Conservation (phyloP, 2,329 filamentous ascomycete genomes). For the Aspergillus awamori region DNA sequence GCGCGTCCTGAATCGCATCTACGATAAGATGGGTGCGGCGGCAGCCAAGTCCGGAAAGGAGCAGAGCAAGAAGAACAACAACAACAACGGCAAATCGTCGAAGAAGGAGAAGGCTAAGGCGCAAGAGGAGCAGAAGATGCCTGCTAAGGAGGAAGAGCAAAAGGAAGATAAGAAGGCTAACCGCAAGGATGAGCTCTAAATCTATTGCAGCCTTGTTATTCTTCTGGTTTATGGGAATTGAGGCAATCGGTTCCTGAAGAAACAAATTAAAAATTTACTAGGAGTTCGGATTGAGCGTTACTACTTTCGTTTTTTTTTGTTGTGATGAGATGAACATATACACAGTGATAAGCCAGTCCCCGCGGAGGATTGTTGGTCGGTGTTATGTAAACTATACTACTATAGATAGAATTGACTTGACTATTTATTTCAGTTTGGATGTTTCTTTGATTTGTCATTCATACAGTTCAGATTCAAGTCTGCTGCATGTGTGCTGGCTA, state of each 20-base stretch:
- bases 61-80: constrained; percentile 32
- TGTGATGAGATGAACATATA: neutral
- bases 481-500: neutral
- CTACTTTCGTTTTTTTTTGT: neutral
- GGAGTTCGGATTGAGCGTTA: constrained; percentile 21
- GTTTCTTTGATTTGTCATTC: neutral
- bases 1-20: constrained; percentile 44
- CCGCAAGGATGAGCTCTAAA: constrained; percentile 39
- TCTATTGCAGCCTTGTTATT: too few relatives aligned
- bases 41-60: constrained; percentile 25
- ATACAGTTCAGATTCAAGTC: neutral
- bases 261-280: constrained; percentile 3
- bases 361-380: neutral
- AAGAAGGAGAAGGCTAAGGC: constrained; percentile 16
- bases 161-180: constrained; percentile 30
- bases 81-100: constrained; percentile 30
- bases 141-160: constrained; percentile 18
- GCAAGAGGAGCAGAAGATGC: neutral
- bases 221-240: too few relatives aligned
- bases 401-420: neutral
- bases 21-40: constrained; percentile 51
- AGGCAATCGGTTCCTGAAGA: too few relatives aligned
- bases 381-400: neutral
- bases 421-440: neutral
- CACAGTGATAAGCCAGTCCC: too few relatives aligned